phyloP scores from a whole-genome alignment of 1,284 basidiomycete species.

The Papiliotrema fonsecae region DNA sequence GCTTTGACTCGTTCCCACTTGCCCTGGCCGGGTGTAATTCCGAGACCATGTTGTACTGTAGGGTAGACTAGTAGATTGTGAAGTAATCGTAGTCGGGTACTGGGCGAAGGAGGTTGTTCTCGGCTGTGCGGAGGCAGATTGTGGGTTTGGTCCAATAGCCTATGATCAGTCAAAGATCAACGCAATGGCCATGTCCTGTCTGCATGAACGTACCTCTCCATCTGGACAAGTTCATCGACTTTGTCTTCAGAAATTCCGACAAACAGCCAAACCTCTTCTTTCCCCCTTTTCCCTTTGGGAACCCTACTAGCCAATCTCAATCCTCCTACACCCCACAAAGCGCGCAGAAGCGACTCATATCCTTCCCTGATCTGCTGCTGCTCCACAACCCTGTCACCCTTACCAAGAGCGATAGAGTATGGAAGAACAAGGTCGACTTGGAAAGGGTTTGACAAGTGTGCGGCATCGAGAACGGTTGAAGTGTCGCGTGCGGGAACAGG shows the following conservation, averaged over 20 bases:
- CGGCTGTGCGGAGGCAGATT: constrained; percentile 61
- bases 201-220: constrained; percentile 62
- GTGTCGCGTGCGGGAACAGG: constrained; percentile 19
- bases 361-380: constrained; percentile 29
- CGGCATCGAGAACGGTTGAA: constrained; percentile 11
- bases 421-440: constrained; percentile 45
- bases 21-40: constrained; percentile 63
- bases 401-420: constrained; percentile 21
- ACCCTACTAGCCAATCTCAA: constrained; percentile 31
- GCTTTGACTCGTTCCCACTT: constrained; percentile 75
- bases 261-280: constrained; percentile 74
- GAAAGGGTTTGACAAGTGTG: constrained; percentile 33
- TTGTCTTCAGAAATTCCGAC: constrained; percentile 64
- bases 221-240: constrained; percentile 61
- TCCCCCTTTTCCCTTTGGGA: constrained; percentile 31
- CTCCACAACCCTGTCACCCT: constrained; percentile 12
- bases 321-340: constrained; percentile 36
- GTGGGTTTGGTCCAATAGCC: constrained; percentile 21
- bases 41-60: constrained; percentile 67
- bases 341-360: constrained; percentile 32
- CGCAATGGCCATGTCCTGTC: background rate
- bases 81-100: constrained; percentile 63
- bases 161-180: constrained; percentile 5
- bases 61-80: constrained; percentile 69
- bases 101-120: constrained; percentile 56